These are phyloP conservation scores for Mimosa bimucronata DNA, from an alignment of 306 rosid species.

Conservation along the genomic window DNA sequence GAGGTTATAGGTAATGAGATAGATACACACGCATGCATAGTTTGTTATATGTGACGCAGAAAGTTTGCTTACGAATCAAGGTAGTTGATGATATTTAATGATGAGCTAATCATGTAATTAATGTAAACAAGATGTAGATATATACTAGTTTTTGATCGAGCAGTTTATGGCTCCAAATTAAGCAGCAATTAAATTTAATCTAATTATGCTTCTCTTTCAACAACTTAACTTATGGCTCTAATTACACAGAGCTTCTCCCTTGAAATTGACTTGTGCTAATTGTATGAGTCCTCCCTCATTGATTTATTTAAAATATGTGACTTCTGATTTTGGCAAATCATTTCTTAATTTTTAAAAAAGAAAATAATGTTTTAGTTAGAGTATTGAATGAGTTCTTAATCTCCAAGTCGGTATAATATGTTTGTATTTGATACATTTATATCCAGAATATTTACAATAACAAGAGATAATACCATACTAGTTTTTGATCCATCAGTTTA, in stretches of 20 bases:
- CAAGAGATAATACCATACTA: neutral
- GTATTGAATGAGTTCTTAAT: neutral
- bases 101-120: neutral
- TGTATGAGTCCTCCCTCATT: neutral
- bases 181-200: neutral
- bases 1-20: neutral
- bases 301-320: neutral
- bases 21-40: neutral
- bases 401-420: no score
- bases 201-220: neutral
- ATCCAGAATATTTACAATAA: neutral
- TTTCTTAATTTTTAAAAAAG: neutral
- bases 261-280: conserved; percentile 2
- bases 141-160: neutral
- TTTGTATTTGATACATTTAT: neutral
- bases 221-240: conserved; percentile 10
- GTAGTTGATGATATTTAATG: neutral
- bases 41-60: neutral
- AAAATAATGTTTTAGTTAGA: neutral
- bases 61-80: neutral
- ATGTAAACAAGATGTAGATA: neutral
- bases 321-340: neutral
- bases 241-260: neutral
- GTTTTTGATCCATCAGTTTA: no score
- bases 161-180: conserved; percentile 1